phyloP scores from a whole-genome alignment of 257 asterid genomes.

The Plantago major region DNA sequence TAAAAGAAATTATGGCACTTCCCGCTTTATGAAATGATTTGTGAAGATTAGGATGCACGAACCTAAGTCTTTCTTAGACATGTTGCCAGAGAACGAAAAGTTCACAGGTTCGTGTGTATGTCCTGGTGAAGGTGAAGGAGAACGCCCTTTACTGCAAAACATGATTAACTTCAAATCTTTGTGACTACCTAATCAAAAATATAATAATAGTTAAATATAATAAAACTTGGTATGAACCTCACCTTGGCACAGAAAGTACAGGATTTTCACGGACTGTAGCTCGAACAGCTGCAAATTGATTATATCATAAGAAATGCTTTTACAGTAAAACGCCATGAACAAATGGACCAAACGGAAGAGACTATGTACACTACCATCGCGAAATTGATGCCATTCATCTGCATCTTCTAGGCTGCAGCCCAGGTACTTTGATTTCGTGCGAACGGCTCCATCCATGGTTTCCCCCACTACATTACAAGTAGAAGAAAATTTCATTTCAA shows the following conservation, averaged over 20 bases:
- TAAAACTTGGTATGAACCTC: slow-evolving; percentile 18
- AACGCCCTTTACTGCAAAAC: slow-evolving; percentile 44
- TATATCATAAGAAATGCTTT: slow-evolving; percentile 16
- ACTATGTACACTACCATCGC: slow-evolving; percentile 41
- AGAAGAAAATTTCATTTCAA: background rate
- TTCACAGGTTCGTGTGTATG: slow-evolving; percentile 44
- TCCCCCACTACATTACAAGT: slow-evolving; percentile 53
- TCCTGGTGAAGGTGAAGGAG: slow-evolving; percentile 53
- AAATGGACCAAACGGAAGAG: slow-evolving; percentile 4
- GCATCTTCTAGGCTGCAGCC: slow-evolving; percentile 69
- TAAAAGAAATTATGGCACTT: no score
- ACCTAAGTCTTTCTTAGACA: slow-evolving; percentile 60
- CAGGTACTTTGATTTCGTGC: slow-evolving; percentile 49
- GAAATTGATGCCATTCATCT: slow-evolving; percentile 67
- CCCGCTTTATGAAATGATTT: background rate
- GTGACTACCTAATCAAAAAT: slow-evolving; percentile 5
- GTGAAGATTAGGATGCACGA: slow-evolving; percentile 18
- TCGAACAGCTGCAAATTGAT: slow-evolving; percentile 48
- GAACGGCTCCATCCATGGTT: slow-evolving; percentile 49
- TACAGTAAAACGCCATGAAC: background rate
- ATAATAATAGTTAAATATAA: slow-evolving; percentile 2
- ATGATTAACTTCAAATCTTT: slow-evolving; percentile 11
- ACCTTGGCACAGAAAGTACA: slow-evolving; percentile 45
- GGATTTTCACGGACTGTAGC: slow-evolving; percentile 71
- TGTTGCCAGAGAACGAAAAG: slow-evolving; percentile 47